Percentiles rank a stretch among this genome's conserved stretches.
Evolutionary conservation across 257 asterid genomes (phyloP).

Genomic region (Henckelia pumila): DNA sequence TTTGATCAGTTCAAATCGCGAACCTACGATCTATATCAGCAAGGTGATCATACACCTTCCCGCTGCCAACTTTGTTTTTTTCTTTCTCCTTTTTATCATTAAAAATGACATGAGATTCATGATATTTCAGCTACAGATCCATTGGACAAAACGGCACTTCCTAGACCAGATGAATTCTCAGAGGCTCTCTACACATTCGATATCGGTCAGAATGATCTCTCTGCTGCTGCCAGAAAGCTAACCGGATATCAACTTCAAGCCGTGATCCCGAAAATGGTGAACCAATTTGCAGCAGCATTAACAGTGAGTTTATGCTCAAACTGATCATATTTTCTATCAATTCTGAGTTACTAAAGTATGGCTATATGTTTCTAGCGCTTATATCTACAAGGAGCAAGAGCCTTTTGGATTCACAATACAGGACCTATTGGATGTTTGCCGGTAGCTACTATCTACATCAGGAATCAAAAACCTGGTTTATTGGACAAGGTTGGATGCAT

Average conservation of each 20-base stretch:
- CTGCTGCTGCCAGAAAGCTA: slow-evolving; percentile 32
- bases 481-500: slow-evolving; percentile 45
- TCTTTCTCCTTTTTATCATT: background rate
- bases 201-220: slow-evolving; percentile 51
- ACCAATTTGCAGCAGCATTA: slow-evolving; percentile 37
- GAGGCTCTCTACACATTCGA: slow-evolving; percentile 49
- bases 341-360: background rate
- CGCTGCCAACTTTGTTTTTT: background rate
- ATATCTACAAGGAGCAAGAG: slow-evolving; percentile 43
- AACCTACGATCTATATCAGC: slow-evolving; percentile 39
- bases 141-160: slow-evolving; percentile 27
- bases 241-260: slow-evolving; percentile 29
- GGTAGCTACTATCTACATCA: slow-evolving; percentile 20
- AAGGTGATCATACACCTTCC: slow-evolving; percentile 24
- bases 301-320: slow-evolving; percentile 28
- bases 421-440: slow-evolving; percentile 62
- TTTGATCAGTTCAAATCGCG: slow-evolving; percentile 38
- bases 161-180: slow-evolving; percentile 38
- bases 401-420: slow-evolving; percentile 54
- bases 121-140: slow-evolving; percentile 28
- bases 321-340: background rate
- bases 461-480: slow-evolving; percentile 26
- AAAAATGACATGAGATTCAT: background rate
- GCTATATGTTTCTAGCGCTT: slow-evolving; percentile 28
- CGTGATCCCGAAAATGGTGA: slow-evolving; percentile 33